Percentiles rank a stretch among this genome's conserved stretches.
Conservation (phyloP, 805 yeast species). For the Saccharomycopsis sp. region DNA sequence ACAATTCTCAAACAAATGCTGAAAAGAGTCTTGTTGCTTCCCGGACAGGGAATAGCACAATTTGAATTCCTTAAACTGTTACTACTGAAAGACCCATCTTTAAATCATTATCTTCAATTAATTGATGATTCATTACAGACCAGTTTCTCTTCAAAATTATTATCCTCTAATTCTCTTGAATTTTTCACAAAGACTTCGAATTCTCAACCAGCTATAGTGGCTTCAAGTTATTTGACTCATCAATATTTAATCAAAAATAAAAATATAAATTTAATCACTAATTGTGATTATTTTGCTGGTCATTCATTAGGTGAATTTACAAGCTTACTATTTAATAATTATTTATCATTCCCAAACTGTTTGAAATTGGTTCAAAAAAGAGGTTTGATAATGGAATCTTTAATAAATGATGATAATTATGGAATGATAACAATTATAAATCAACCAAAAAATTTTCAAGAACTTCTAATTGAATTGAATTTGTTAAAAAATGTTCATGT, state of each 20-base stretch:
- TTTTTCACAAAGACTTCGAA: slow-evolving; percentile 12
- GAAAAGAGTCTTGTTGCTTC: slow-evolving; percentile 13
- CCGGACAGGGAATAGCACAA: slow-evolving; percentile 17
- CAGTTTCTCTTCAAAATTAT: slow-evolving; percentile 2
- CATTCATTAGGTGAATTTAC: slow-evolving; percentile 18
- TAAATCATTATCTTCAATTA: not conserved
- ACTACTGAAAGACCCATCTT: slow-evolving; percentile 2
- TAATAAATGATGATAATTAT: not conserved
- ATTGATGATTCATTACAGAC: slow-evolving; percentile 3
- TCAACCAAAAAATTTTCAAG: slow-evolving; percentile 3
- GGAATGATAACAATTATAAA: slow-evolving; percentile 9
- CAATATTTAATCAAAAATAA: not conserved
- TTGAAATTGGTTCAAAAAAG: slow-evolving; percentile 10
- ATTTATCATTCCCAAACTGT: slow-evolving; percentile 2
- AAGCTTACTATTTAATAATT: slow-evolving; percentile 8
- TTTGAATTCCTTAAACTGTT: slow-evolving; percentile 9
- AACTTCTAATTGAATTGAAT: not conserved
- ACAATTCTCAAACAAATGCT: too few relatives aligned
- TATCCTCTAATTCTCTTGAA: not conserved
- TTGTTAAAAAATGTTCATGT: not conserved
- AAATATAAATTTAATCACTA: slow-evolving; percentile 1
- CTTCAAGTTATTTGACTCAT: slow-evolving; percentile 7
- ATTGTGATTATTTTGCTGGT: slow-evolving; percentile 10
- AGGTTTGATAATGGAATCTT: slow-evolving; percentile 14
- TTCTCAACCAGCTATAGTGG: slow-evolving; percentile 16